Conservation (phyloP, 768 basidiomycete species). For the Zangia roseola region DNA sequence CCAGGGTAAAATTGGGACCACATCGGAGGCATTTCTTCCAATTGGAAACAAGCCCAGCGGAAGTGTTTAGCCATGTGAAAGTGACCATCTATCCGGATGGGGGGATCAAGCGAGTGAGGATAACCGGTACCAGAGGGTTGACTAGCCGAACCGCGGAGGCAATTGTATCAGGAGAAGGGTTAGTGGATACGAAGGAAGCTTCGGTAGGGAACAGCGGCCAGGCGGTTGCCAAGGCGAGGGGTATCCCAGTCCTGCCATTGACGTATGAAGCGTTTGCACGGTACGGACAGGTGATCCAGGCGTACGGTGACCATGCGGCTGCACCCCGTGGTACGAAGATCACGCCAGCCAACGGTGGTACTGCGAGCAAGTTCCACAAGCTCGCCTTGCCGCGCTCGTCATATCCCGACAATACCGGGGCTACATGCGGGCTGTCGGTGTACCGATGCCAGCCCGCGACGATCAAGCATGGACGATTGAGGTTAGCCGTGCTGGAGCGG, state of each 20-base stretch:
- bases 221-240: conserved; percentile 15
- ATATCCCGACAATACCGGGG: conserved; percentile 58
- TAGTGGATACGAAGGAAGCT: conserved; percentile 2
- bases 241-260: conserved; percentile 62
- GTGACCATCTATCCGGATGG: conserved; percentile 94
- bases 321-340: conserved; percentile 69
- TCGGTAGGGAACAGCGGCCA: not conserved
- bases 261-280: conserved; percentile 85
- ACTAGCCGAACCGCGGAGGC: conserved; percentile 5
- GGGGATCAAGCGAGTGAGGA: conserved; percentile 89
- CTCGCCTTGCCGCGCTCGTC: conserved; percentile 66
- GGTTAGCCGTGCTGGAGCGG: conserved; percentile 77
- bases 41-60: conserved; percentile 59
- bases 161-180: conserved; percentile 6
- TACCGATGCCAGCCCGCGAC: conserved; percentile 70
- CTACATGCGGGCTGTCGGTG: conserved; percentile 72
- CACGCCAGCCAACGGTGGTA: conserved; percentile 84
- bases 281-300: conserved; percentile 91
- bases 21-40: conserved; percentile 90
- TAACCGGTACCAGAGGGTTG: conserved; percentile 61
- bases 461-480: conserved; percentile 47
- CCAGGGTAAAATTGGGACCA: conserved; percentile 79
- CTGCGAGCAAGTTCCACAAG: conserved; percentile 92
- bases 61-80: conserved; percentile 76
- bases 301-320: conserved; percentile 64